phyloP scores from a whole-genome alignment of 2,329 filamentous ascomycete species.

The Fusarium pseudograminearum region DNA sequence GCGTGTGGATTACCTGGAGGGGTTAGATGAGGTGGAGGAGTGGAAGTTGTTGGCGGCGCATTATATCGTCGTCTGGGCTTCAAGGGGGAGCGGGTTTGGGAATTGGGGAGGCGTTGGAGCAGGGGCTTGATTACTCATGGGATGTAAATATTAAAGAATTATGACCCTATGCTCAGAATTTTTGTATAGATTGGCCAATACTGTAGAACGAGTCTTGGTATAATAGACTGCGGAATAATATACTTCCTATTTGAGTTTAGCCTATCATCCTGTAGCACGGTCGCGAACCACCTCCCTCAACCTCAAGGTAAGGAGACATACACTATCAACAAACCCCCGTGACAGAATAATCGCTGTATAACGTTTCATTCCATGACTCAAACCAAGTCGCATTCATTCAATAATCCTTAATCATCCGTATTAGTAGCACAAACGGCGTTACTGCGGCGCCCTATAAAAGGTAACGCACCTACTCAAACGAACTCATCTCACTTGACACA shows the following conservation, averaged over 20 bases:
- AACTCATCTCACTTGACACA: not conserved
- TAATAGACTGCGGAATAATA: constrained; percentile 5
- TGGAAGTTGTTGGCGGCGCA: constrained; percentile 88
- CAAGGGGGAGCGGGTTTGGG: constrained; percentile 59
- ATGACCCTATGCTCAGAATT: not conserved
- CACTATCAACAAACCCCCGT: not conserved
- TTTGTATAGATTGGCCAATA: not conserved
- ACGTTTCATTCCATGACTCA: not conserved
- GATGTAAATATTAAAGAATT: not conserved
- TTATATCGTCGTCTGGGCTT: constrained; percentile 92
- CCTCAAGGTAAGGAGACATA: not conserved
- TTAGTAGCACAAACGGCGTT: not conserved
- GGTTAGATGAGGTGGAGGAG: constrained; percentile 95
- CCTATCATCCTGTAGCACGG: not conserved
- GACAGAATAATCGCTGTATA: not conserved
- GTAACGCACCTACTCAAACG: not conserved
- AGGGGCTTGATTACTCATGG: constrained; percentile 2
- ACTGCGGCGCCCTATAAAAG: not conserved
- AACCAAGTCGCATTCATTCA: not conserved
- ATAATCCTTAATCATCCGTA: not conserved
- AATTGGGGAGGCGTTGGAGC: constrained; percentile 33
- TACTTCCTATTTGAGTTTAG: constrained; percentile 31
- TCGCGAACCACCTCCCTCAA: not conserved
- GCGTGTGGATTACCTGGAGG: constrained; percentile 82
- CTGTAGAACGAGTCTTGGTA: not conserved